These are phyloP conservation scores for Pseudogymnoascus sp. DNA, from an alignment of 2,329 filamentous ascomycete genomes.

Conservation along the genomic window DNA sequence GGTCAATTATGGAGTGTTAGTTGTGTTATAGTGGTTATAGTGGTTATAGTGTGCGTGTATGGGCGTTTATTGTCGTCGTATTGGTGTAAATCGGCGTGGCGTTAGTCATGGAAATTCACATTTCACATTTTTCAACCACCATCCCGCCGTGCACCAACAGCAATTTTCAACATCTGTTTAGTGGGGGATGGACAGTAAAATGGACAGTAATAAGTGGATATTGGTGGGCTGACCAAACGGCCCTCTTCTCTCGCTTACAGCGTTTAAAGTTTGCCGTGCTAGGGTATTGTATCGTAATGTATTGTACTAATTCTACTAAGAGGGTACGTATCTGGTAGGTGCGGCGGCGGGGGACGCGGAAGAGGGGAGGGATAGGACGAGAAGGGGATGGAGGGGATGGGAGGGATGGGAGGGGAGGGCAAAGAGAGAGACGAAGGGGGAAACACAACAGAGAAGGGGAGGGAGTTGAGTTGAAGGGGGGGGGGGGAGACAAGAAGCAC, in stretches of 20 bases:
- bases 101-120: not conserved
- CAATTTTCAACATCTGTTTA: too few relatives aligned
- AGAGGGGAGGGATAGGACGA: not conserved
- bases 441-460: not conserved
- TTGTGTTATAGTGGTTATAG: not conserved
- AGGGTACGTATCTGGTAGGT: not conserved
- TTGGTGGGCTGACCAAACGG: not conserved
- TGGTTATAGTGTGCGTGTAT: not conserved
- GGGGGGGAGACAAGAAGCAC: too few relatives aligned
- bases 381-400: too few relatives aligned
- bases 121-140: not conserved
- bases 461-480: too few relatives aligned
- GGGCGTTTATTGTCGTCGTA: not conserved
- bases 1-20: not conserved
- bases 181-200: too few relatives aligned
- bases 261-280: not conserved
- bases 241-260: not conserved
- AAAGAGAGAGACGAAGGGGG: not conserved
- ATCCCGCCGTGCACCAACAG: too few relatives aligned
- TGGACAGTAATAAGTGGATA: not conserved
- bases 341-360: not conserved
- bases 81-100: not conserved
- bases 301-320: not conserved
- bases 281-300: not conserved
- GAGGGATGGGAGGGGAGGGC: not conserved